These are phyloP conservation scores for Ceratobasidium sp. DNA, from an alignment of 1,284 basidiomycete species.

Conservation along the genomic window DNA sequence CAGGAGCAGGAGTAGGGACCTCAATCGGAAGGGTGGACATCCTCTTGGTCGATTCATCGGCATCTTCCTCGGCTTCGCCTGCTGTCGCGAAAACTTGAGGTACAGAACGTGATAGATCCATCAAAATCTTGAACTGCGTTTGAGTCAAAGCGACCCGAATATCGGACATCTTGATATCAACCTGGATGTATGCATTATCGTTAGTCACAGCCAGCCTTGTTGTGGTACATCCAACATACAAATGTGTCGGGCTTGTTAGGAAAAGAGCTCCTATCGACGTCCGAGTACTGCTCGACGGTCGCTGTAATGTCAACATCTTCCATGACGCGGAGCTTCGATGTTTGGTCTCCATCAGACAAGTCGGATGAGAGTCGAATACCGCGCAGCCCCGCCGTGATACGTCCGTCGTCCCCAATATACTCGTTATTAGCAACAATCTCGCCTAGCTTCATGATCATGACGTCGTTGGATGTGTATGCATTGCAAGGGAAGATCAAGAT, in stretches of 20 bases:
- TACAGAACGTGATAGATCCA: conserved; percentile 75
- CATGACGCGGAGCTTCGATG: conserved; percentile 80
- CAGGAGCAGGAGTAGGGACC: conserved; percentile 15
- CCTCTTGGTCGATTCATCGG: conserved; percentile 25
- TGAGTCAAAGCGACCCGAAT: conserved; percentile 90
- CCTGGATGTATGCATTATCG: conserved; percentile 54
- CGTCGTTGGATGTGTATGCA: conserved; percentile 67
- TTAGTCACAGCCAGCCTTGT: conserved; percentile 24
- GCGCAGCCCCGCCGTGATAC: conserved; percentile 77
- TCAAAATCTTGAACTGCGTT: conserved; percentile 82
- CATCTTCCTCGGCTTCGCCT: conserved; percentile 50
- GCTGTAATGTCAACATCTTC: conserved; percentile 87
- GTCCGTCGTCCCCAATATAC: conserved; percentile 68
- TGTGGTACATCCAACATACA: conserved; percentile 49
- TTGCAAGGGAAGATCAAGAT: conserved; percentile 89
- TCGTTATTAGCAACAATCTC: conserved; percentile 86
- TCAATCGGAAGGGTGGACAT: conserved; percentile 25
- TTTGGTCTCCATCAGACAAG: conserved; percentile 60
- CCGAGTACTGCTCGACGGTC: conserved; percentile 67
- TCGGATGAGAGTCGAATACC: conserved; percentile 87
- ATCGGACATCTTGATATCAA: conserved; percentile 82
- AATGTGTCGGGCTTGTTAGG: conserved; percentile 39
- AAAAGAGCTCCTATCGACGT: conserved; percentile 55
- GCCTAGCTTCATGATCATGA: conserved; percentile 83
- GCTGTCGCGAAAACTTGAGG: conserved; percentile 65